A percentile compares a stretch with the other conserved stretches of the same genome.
These are phyloP conservation scores for Erythrobasidium yunnanense DNA, from an alignment of 768 basidiomycete genomes.

Conservation along the genomic window DNA sequence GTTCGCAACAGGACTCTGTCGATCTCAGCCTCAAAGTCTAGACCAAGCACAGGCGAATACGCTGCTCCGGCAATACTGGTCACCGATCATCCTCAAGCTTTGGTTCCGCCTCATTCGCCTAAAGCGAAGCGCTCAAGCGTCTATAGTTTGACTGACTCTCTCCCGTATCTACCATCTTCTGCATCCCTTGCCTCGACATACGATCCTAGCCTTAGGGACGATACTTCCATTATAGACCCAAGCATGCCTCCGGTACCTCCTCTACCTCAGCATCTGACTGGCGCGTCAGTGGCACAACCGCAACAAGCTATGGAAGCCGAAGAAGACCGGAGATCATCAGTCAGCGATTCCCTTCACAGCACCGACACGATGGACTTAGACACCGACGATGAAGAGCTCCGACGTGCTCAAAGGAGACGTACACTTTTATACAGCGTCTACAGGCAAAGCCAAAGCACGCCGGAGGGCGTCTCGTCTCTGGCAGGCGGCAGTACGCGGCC, in stretches of 20 bases:
- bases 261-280: too few species aligned
- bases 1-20: neutral
- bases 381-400: slow-evolving; percentile 5
- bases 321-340: neutral
- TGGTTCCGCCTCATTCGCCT: slow-evolving; percentile 7
- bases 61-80: slow-evolving; percentile 9
- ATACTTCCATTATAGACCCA: slow-evolving; percentile 5
- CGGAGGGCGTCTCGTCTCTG: neutral
- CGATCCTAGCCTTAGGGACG: neutral
- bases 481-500: neutral
- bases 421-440: slow-evolving; percentile 18
- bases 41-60: neutral
- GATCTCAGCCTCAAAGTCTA: neutral
- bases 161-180: slow-evolving; percentile 7
- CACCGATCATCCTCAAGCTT: slow-evolving; percentile 6
- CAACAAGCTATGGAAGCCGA: neutral
- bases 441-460: neutral
- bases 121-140: slow-evolving; percentile 1
- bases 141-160: slow-evolving; percentile 6
- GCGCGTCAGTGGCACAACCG: too few species aligned
- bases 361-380: slow-evolving; percentile 4
- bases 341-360: neutral
- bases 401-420: neutral
- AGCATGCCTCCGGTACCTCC: neutral
- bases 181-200: neutral